phyloP scores from a whole-genome alignment of 2,329 filamentous ascomycete genomes.

The Alternaria burnsii region DNA sequence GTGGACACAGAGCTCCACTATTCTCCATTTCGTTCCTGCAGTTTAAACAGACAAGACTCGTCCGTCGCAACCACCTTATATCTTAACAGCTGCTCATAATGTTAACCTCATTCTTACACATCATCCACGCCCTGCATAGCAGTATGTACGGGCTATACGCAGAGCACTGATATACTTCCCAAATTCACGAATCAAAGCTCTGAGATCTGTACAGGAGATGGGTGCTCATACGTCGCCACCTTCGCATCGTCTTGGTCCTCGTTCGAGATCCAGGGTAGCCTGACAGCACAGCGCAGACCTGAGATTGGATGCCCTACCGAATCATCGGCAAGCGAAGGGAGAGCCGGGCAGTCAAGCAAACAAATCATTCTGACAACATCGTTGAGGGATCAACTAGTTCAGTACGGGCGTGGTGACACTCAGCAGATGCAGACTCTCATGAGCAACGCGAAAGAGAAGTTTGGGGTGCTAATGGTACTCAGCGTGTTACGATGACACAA shows the following conservation, averaged over 20 bases:
- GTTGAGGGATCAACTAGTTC: neutral
- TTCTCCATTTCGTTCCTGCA: neutral
- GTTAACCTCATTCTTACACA: neutral
- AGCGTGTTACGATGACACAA: neutral
- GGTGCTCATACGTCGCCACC: neutral
- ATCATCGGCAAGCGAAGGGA: neutral
- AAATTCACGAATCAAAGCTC: neutral
- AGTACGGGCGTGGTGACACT: neutral
- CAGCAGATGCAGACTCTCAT: neutral
- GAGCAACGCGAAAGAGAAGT: neutral
- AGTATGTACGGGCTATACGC: neutral
- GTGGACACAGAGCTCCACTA: neutral
- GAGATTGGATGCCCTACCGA: neutral
- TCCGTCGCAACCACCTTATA: neutral
- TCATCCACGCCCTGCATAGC: neutral
- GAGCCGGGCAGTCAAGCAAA: neutral
- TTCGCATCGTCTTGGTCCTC: neutral
- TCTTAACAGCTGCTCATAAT: neutral
- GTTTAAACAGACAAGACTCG: neutral
- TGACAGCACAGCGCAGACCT: neutral
- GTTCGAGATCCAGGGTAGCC: neutral
- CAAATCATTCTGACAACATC: neutral
- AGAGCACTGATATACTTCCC: neutral
- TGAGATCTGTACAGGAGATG: neutral
- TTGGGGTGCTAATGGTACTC: neutral